Percentiles rank a stretch among this genome's conserved stretches.
These are phyloP conservation scores for Dichotomocladium elegans DNA, from an alignment of 371 early-diverging fungal species.

Conservation along the genomic window DNA sequence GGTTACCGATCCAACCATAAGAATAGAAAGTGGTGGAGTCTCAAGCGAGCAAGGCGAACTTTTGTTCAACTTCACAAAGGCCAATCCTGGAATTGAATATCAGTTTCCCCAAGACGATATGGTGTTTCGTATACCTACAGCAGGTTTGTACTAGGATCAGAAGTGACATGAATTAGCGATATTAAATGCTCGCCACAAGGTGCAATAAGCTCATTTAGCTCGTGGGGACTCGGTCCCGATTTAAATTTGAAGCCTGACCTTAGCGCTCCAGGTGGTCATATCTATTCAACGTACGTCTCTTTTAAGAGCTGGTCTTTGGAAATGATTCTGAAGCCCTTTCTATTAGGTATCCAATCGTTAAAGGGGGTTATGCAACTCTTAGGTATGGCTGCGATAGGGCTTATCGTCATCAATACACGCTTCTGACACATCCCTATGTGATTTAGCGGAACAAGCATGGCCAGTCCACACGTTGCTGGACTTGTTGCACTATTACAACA, in stretches of 20 bases:
- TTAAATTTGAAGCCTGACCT: slow-evolving; percentile 71
- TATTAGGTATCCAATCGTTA: slow-evolving; percentile 20
- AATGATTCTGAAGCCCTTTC: not conserved
- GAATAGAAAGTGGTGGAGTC: slow-evolving; percentile 42
- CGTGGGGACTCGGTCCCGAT: slow-evolving; percentile 71
- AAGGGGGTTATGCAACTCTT: slow-evolving; percentile 39
- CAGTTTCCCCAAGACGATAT: slow-evolving; percentile 20
- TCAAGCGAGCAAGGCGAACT: slow-evolving; percentile 31
- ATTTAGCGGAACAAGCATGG: slow-evolving; percentile 64
- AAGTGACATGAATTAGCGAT: no score
- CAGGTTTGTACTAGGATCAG: slow-evolving; percentile 17
- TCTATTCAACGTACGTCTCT: slow-evolving; percentile 59
- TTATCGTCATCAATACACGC: no score
- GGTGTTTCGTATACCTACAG: slow-evolving; percentile 27
- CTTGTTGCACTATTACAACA: slow-evolving; percentile 54
- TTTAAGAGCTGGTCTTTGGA: not conserved
- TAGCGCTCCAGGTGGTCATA: slow-evolving; percentile 70
- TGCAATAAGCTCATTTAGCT: slow-evolving; percentile 41
- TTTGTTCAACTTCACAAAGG: slow-evolving; percentile 12
- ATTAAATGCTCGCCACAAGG: no score
- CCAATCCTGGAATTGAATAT: not conserved
- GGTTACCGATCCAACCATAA: slow-evolving; percentile 7
- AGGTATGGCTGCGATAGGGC: slow-evolving; percentile 10
- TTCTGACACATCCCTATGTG: no score
- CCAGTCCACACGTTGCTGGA: slow-evolving; percentile 73